Evolutionary conservation across 331 rosid species (phyloP), one percentile per base, ranked within the genome.

Genomic region (Malus hybrid): DNA sequence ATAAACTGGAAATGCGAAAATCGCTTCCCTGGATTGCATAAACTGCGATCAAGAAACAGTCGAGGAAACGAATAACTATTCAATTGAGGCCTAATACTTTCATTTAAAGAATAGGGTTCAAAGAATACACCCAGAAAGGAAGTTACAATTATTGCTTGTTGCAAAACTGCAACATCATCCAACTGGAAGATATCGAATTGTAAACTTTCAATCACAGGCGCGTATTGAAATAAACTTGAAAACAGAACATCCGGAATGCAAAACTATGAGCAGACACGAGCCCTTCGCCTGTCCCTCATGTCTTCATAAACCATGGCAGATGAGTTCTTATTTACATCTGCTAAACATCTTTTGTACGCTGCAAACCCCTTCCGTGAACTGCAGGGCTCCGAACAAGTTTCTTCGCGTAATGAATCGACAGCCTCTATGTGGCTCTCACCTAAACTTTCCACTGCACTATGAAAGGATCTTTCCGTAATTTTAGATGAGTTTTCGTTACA

Each of bases 341-440:
- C 77, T 66, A 91, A 72, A 80, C 96, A 91, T 80, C 94, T 84
- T 83, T 93, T 93, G 78, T 91, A 93, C 30, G 96, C 93, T 63
- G 85, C 89, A 75, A 93, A 91, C 32, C 98, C 98, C 77, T 76
- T 86, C 61, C 81, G 70, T 52, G 87, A 75, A 55, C 84, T 86
- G 79, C 78, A 71, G 75, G 81, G 75, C 10, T 72, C 71, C 61
- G 30, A 48, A 28, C 2, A 52, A 39, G 73, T 73, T 28, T 69
- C 79, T 76, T 71, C 75, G 48, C 72, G n/a, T 52, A 52, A 77
- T 18, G 87, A 87, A 64, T 89, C 90, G 30, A 64, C 87, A 15
- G 76, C 78, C 42, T 89, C 84, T 14, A 77, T 63, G 68, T 74
- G 84, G 82, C 77, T 85, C 67, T 82, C 80, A 68, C 74, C 88